phyloP scores from a whole-genome alignment of 768 basidiomycete genomes.

The Bullera alba region DNA sequence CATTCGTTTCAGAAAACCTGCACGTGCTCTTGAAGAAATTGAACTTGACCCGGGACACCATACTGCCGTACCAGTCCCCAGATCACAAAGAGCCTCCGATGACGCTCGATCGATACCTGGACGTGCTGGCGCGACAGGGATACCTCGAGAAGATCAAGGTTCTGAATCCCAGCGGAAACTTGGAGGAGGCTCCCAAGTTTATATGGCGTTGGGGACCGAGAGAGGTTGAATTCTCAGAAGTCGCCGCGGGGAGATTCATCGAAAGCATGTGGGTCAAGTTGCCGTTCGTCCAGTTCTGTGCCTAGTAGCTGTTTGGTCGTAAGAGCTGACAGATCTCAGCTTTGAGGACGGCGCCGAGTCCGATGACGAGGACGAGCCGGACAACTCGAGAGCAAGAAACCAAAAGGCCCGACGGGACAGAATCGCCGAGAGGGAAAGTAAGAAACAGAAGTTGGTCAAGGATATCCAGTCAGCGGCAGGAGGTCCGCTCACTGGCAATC shows the following conservation, averaged over 20 bases:
- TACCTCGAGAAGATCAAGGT: constrained; percentile 62
- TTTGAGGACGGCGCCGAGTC: not conserved
- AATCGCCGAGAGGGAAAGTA: not conserved
- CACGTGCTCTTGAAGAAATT: constrained; percentile 64
- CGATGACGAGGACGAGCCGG: constrained; percentile 7
- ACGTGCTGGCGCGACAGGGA: constrained; percentile 59
- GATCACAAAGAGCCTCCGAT: constrained; percentile 52
- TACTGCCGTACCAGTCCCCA: constrained; percentile 54
- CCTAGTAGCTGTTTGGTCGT: not conserved
- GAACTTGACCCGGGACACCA: constrained; percentile 53
- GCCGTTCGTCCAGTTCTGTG: not conserved
- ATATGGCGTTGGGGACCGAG: constrained; percentile 90
- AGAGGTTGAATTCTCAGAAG: constrained; percentile 74
- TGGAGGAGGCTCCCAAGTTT: constrained; percentile 49
- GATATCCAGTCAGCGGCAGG: constrained; percentile 35
- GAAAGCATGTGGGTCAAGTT: constrained; percentile 50
- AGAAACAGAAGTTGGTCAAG: constrained; percentile 20
- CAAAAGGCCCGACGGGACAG: constrained; percentile 1
- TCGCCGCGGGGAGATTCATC: constrained; percentile 65
- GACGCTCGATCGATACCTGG: constrained; percentile 62
- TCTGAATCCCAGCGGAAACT: constrained; percentile 3
- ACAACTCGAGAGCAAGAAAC: constrained; percentile 11
- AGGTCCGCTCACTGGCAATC: constrained; percentile 15
- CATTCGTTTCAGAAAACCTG: constrained; percentile 57
- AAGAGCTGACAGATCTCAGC: not conserved